phyloP scores from a whole-genome alignment of 2,329 filamentous ascomycete species.

The Pseudopyricularia javanii region DNA sequence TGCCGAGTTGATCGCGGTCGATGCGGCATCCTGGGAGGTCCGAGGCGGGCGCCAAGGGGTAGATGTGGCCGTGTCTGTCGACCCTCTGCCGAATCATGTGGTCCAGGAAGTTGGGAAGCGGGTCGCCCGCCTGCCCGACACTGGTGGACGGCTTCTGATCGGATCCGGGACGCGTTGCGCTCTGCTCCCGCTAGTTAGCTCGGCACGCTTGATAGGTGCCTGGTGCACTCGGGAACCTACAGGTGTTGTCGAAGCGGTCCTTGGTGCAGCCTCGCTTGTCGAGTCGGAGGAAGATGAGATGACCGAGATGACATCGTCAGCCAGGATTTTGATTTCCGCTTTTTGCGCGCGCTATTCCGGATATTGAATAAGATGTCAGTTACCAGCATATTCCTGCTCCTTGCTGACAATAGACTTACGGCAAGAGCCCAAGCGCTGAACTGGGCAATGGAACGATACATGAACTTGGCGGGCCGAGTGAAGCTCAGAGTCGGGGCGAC shows the following conservation, averaged over 20 bases:
- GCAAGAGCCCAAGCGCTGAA: constrained; percentile 89
- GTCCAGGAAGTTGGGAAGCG: constrained; percentile 64
- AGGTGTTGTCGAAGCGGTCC: not conserved
- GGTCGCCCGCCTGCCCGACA: constrained; percentile 81
- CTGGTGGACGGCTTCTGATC: constrained; percentile 12
- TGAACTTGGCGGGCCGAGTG: constrained; percentile 88
- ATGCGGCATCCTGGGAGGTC: constrained; percentile 57
- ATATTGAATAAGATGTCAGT: not conserved
- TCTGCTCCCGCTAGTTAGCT: not conserved
- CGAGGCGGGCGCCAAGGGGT: constrained; percentile 49
- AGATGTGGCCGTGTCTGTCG: constrained; percentile 63
- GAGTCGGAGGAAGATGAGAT: constrained; percentile 48
- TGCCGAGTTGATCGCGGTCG: constrained; percentile 53
- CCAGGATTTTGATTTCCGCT: constrained; percentile 65
- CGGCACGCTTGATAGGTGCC: not conserved
- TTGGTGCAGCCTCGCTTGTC: constrained; percentile 10
- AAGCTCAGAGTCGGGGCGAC: constrained; percentile 89
- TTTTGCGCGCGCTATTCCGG: constrained; percentile 51
- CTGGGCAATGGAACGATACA: constrained; percentile 86
- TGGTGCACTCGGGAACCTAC: not conserved
- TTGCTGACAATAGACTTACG: not conserved
- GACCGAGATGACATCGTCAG: constrained; percentile 65
- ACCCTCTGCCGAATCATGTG: constrained; percentile 91
- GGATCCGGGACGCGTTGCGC: not conserved
- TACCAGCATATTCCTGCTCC: not conserved